Evolutionary conservation across 2,329 filamentous ascomycete species (phyloP).

Genomic region (Chaetoscypha palmicola): DNA sequence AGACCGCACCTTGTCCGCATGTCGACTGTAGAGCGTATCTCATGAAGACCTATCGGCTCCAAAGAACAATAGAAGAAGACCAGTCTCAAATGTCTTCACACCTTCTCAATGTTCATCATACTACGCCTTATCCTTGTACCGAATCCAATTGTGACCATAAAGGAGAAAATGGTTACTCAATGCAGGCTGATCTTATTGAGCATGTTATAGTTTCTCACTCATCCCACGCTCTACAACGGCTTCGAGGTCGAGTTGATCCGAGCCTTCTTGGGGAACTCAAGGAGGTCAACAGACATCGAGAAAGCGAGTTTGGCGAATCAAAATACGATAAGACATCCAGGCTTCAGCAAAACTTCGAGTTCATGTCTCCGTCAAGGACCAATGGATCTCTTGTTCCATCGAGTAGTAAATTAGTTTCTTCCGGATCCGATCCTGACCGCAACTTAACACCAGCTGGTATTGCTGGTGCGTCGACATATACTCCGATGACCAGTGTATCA

Average conservation of each 20-base stretch:
- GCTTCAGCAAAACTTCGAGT: background rate
- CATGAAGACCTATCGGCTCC: constrained; percentile 16
- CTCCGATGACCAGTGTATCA: constrained; percentile 23
- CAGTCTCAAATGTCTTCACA: constrained; percentile 25
- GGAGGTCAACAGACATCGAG: background rate
- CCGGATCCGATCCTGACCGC: constrained; percentile 16
- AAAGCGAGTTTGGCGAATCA: background rate
- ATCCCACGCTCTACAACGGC: constrained; percentile 16
- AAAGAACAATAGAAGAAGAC: constrained; percentile 19
- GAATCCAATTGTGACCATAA: constrained; percentile 20
- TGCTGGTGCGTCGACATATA: constrained; percentile 11
- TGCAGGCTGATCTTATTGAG: constrained; percentile 20
- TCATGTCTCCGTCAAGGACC: constrained; percentile 5
- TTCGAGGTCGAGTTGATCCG: constrained; percentile 22
- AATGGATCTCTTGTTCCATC: constrained; percentile 1
- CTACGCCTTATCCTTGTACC: constrained; percentile 25
- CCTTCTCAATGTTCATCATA: constrained; percentile 21
- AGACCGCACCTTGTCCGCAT: constrained; percentile 22
- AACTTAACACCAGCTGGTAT: constrained; percentile 15
- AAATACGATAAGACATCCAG: background rate
- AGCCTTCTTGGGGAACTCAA: constrained; percentile 15
- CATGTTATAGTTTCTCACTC: constrained; percentile 24
- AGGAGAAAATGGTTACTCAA: constrained; percentile 24
- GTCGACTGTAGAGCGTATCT: constrained; percentile 16
- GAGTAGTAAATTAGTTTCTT: constrained; percentile 10